Base-by-base conservation (phyloP, 495 filamentous ascomycete genomes). In the Hypoxylon rickii region DNA sequence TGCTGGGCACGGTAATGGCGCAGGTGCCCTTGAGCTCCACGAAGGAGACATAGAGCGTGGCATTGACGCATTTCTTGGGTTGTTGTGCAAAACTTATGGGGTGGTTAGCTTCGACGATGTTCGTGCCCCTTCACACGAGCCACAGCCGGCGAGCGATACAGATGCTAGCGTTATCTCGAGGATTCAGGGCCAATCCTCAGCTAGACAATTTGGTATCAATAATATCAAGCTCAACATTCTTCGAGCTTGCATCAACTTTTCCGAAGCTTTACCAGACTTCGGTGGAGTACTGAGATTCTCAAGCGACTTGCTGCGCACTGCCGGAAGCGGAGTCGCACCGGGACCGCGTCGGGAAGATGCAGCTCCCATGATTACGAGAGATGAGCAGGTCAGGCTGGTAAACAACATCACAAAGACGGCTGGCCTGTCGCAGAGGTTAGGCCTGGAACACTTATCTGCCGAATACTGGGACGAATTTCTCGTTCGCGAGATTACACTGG, bases 381-480 rank as follows among this genome's bases (percentile, higher is more conserved):
- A 97, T 52, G 94, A 97, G 56, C 94, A 98, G 67, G 71, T 89
- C 19, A 84, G 87, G 32, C 76, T 97, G 17, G 76, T 84, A 16
- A 87, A 86, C 26, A 96, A 91, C 50, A 92, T 97, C 47, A 83
- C 85, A 18, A 86, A 93, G 51, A 97, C 92, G 7, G 79, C 92
- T 13, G 83, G 79, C 26, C 82, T 91, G 15, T 86, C 88, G 0
- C 82, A 81, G 61, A 87, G 86, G 52, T 73, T 96, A 29, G 91
- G 92, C 0, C 69, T 90, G 2, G 69, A 77, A 3, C 66, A 84
- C 49, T 67, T 93, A 38, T 80, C 87, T 48, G 90, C 89, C 13
- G 88, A 93, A 45, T 98, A 96, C 64, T 98, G 94, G 94, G 94
- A 98, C 69, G 88, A 93, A 40, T 97, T 98, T 64, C 79, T 98